These are phyloP conservation scores for Aaosphaeria arxii DNA, from an alignment of 2,329 filamentous ascomycete genomes.

Conservation along the genomic window DNA sequence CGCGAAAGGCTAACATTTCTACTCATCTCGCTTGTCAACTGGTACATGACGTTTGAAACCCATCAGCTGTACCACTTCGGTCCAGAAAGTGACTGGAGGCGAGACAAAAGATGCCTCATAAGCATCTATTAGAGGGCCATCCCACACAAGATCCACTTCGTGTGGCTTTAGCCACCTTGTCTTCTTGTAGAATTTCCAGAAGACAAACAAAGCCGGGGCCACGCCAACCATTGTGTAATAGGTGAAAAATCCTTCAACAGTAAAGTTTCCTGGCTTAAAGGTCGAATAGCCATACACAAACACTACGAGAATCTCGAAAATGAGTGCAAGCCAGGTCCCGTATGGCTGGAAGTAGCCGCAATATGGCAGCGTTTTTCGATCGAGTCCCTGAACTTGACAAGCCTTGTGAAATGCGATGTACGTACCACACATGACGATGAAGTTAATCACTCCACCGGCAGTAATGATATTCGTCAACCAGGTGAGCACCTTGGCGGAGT, in stretches of 20 bases:
- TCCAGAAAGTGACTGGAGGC: constrained; percentile 34
- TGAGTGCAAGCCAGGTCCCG: constrained; percentile 45
- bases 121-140: constrained; percentile 39
- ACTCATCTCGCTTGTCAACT: not conserved
- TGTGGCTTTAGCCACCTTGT: constrained; percentile 54
- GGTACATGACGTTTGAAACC: constrained; percentile 9
- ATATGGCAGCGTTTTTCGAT: constrained; percentile 43
- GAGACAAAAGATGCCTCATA: constrained; percentile 42
- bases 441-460: constrained; percentile 53
- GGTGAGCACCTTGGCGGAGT: constrained; percentile 63
- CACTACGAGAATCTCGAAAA: constrained; percentile 27
- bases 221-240: constrained; percentile 24
- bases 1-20: too few species aligned
- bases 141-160: constrained; percentile 48
- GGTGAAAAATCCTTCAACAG: not conserved
- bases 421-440: constrained; percentile 48
- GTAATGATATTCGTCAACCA: constrained; percentile 72
- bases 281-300: not conserved
- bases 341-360: constrained; percentile 41
- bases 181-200: constrained; percentile 63
- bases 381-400: constrained; percentile 40
- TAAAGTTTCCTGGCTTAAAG: not conserved
- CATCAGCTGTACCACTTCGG: constrained; percentile 34
- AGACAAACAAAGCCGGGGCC: constrained; percentile 51
- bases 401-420: constrained; percentile 55